Base-by-base conservation (phyloP, 129 eudicot species). In the Erigeron canadensis region DNA sequence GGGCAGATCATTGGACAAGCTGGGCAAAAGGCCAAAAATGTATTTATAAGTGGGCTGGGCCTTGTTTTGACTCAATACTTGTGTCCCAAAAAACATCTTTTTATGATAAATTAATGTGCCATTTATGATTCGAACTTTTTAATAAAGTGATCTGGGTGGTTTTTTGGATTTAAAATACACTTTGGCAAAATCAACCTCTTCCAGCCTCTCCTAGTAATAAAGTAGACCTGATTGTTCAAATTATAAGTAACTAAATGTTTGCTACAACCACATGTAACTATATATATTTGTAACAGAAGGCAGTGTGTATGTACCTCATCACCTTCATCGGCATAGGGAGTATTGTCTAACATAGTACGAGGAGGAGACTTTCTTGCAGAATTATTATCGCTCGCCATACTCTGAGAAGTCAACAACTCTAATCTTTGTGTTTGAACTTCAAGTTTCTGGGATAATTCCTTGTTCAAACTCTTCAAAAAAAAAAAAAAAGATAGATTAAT, bases 351-450 rank as follows among this genome's bases (percentile, higher is more conserved):
- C 56, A 81, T 64, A 4, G 40, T 51, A 61, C 74, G 81, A 74
- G 95, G 60, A 79, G 76, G 85, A 4, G 82, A 77, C 76, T 77
- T 84, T 80, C 87, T 86, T 42, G 60, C 53, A 50, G 85, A 78
- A 55, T 38, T 53, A 76, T 78, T 86, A 63, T 83, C 97, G 56
- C 74, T 76, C 63, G 74, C 85, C 97, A 95, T 95, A 76, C 86
- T 90, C 75, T 90, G 99, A 69, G 96, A 77, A 47, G 96, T 88
- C 86, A 95, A 84, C 62, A 95, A 83, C 77, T 95, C 99, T 66
- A 95, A 81, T 72, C 99, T 86, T 80, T 95, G 99, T 45, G 99
- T 95, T 82, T 95, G 99, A 77, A 77, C 80, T 90, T 90, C 99
- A 79, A 95, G 99, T 71, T 90, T 95, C 10, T 85, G 86, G 17